Percentiles rank a stretch among this genome's conserved stretches.
These are phyloP conservation scores for Mycena rebaudengoi DNA, from an alignment of 768 basidiomycete species.

Conservation along the genomic window DNA sequence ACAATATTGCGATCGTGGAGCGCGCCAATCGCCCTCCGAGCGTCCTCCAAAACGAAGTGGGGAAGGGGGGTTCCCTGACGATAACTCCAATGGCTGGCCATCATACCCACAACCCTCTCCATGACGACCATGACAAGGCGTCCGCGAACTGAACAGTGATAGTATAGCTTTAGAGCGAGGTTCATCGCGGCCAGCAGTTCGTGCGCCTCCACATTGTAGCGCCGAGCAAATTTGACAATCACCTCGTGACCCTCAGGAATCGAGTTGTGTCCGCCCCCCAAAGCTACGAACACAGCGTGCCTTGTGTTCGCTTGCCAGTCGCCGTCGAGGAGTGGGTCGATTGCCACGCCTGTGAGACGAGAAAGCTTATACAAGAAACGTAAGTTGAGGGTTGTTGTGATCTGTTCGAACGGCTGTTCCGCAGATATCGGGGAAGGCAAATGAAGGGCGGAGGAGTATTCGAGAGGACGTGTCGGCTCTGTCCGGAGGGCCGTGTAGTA, in stretches of 20 bases:
- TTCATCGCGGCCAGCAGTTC: neutral
- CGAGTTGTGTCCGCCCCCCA: neutral
- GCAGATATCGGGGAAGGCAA: neutral
- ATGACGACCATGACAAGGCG: slow-evolving; percentile 2
- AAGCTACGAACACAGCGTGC: neutral
- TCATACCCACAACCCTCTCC: neutral
- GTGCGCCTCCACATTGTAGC: slow-evolving; percentile 6
- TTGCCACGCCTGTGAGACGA: neutral
- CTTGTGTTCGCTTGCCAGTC: neutral
- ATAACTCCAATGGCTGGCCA: slow-evolving; percentile 6
- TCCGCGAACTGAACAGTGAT: neutral
- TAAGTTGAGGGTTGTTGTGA: neutral
- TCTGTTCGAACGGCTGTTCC: neutral
- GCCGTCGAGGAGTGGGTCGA: too few species aligned
- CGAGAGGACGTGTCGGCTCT: neutral
- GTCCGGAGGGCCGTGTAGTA: neutral
- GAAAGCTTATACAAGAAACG: neutral
- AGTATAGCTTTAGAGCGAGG: neutral
- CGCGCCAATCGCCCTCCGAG: neutral
- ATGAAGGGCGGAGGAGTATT: neutral
- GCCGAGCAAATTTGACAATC: slow-evolving; percentile 13
- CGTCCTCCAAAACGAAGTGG: neutral
- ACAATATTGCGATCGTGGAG: slow-evolving; percentile 26
- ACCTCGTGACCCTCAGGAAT: neutral
- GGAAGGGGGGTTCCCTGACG: slow-evolving; percentile 18